Base-by-base conservation (phyloP, 1,139 yeast genomes). In the Blastobotrys elegans region DNA sequence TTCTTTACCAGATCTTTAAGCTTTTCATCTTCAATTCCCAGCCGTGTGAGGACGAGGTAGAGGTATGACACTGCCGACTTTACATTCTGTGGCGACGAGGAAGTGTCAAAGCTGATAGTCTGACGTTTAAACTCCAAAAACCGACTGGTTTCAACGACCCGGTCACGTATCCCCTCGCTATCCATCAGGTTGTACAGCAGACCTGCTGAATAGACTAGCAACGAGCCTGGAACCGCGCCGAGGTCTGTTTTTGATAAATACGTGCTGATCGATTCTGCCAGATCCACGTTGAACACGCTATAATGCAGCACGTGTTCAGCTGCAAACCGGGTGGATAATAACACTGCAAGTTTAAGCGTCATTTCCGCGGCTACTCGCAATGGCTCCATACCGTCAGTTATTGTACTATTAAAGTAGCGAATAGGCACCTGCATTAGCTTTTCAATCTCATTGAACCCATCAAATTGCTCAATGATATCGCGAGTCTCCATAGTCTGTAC, bases 161-260 rank as follows among this genome's bases (percentile, higher is more conserved):
- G 8, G 16, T 42, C 46, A 8, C 34, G 33, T 11, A 46, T 41
- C 14, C 41, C 37, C 17, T 39, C 33, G 18, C 45, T 40, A 11
- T 46, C 48, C 7, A 36, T 29, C 8, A 46, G 41, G 22, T 46
- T 46, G 34, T 46, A 46, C n/a, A 46, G 37, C 37, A 46, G 27
- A 2, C 48, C 48, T 2, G 45, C 30, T 14, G 42, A 8, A 18
- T 35, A 46, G n/a, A 34, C 48, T 21, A 41, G 37, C 32, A 44
- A 24, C 4, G 39, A 24, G n/a, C 47, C 47, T 2, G 47, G 26
- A 4, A 44, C 13, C 4, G 20, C 11, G 14, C 4, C 27, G n/a
- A 37, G 11, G 11, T 11, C 18, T 1, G 37, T 30, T 7, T 5
- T 7, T 8, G 27, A 20, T 7, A 44, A 22, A 18, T 37, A 37